phyloP scores from a whole-genome alignment of 1,284 basidiomycete genomes.

The Leucoagaricus sp. region DNA sequence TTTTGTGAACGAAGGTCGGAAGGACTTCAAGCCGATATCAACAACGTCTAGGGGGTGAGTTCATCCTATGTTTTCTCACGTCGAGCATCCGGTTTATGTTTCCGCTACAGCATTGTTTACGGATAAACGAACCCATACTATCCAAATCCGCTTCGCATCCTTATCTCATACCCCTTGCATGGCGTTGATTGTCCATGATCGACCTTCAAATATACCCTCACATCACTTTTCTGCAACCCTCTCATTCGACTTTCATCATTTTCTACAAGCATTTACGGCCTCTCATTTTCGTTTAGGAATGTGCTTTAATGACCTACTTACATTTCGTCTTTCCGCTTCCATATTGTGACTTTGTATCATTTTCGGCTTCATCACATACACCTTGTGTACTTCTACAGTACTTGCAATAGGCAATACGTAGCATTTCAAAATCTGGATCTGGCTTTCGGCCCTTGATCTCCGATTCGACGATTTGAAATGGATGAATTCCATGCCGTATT shows the following conservation, averaged over 20 bases:
- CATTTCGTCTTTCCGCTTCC: neutral
- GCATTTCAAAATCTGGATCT: neutral
- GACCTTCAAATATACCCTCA: neutral
- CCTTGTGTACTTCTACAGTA: conserved; percentile 18
- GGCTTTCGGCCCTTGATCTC: neutral
- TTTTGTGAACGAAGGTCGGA: conserved; percentile 71
- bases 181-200: conserved; percentile 13
- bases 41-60: conserved; percentile 71
- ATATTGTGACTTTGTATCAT: conserved; percentile 8
- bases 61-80: neutral
- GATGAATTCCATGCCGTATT: neutral
- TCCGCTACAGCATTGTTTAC: conserved; percentile 27
- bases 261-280: conserved; percentile 4
- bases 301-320: neutral
- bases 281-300: neutral
- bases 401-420: conserved; percentile 17
- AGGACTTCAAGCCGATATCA: conserved; percentile 77
- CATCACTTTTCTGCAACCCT: neutral
- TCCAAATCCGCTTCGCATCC: conserved; percentile 1
- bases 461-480: neutral
- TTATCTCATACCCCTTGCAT: conserved; percentile 6
- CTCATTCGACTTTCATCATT: conserved; percentile 4
- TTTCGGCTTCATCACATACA: conserved; percentile 13
- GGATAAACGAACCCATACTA: conserved; percentile 23
- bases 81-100: conserved; percentile 16